Evolutionary conservation across 257 asterid genomes (phyloP), one percentile per base, ranked within the genome.

Genomic region (Fraxinus pennsylvanica): DNA sequence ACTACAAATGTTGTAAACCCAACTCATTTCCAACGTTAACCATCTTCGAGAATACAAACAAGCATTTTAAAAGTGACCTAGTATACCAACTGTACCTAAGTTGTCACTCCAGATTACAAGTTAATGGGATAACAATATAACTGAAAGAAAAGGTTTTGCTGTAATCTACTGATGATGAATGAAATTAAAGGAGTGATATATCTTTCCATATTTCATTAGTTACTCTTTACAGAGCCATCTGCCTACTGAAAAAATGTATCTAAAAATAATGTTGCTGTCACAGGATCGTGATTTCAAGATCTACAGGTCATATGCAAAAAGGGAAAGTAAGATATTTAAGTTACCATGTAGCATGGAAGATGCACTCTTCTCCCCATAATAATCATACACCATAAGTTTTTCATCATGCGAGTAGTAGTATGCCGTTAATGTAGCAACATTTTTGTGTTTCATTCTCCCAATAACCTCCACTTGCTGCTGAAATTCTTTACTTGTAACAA

Each of bases 281-380:
- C 59, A 47, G 59, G 41, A 38, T 38, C 41, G 9, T 8, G 9
- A 59, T 59, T 52, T 59, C 67, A 59, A 21, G 30, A 59, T 19
- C 67, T 21, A 59, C 30, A 59, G 41, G 41, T 38, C 41, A 38
- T 38, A 8, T 38, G 41, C 41, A 38, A 1, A 6, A 38, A 6
- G 29, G 27, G 67, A 30, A 59, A 57, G 29, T 57, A 57, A 5
- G 67, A 7, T 22, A 59, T 59, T 21, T 59, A 4, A 19, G 76
- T 65, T 81, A 81, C 85, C 81, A 30, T 81, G 84, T 63, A 81
- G 71, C 79, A 77, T 65, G 22, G 54, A 12, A 10, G 81, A 77
- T 19, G 74, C 81, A 57, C 81, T 81, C 33, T 79, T 81, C 52
- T 65, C 75, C 27, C 71, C 74, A 75, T 76, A 77, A 47, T 71